Base-by-base conservation (phyloP, 2,329 filamentous ascomycete genomes). In the Pseudogymnoascus sp. region DNA sequence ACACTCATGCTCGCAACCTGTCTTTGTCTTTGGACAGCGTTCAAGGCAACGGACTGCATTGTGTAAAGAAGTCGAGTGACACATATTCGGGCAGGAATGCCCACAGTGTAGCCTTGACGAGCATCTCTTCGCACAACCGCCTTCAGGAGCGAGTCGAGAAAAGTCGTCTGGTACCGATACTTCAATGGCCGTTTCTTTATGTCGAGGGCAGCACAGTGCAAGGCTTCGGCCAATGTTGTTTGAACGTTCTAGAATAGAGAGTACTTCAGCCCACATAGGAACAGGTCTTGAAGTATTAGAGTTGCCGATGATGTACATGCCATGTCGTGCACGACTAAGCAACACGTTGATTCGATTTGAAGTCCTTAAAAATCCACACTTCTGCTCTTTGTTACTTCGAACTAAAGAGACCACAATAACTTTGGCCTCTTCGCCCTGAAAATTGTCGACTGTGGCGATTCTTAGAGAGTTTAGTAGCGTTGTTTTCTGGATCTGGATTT, bases 371-470 rank as follows among this genome's bases (percentile, higher is more conserved):
- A 92, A 92, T 0, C 88, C 88, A 43, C 80, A 80, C 4, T 79
- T 81, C 11, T 73, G 74, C 9, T 79, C 66, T 0, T 70, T 61
- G 66, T 92, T 92, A 73, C 87, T 89, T 28, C 88, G 80, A 0
- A 90, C 87, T 0, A 92, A 74, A 0, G 86, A 89, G 0, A 91
- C 76, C 2, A 92, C 74, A 2, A 92, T 78, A 3, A 92, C 76
- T 61, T 88, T 86, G 2, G 86, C 86, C 66, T 92, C 87, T 69
- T 92, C 88, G 0, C 88, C 89, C 66, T 92, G 87, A 60, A 90
- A 92, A 64, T 90, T 91, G 70, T 89, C 86, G 0, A 90, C 80
- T 0, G 86, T 90, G 0, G 86, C 85, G 0, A 87, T 71, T 4
- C 82, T 47, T 35, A 65, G 38, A 22, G 62, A 38, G 41, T 57